Evolutionary conservation across 768 basidiomycete genomes (phyloP).

Genomic region (Macrolepiota albuminosa): DNA sequence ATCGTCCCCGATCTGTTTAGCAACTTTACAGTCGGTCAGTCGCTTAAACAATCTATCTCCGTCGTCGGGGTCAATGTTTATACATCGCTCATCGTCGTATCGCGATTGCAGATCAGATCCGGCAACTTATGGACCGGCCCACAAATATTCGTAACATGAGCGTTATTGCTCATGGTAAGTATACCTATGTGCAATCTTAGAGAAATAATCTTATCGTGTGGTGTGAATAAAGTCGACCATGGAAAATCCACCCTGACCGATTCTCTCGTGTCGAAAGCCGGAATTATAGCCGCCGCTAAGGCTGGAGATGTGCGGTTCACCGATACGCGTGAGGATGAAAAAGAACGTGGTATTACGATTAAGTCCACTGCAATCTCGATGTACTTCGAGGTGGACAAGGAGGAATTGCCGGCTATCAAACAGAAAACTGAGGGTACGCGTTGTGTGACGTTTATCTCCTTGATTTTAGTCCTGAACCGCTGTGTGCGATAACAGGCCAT

Average conservation of each 20-base stretch:
- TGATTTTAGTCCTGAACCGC: background rate
- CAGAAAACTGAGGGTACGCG: slow-evolving; percentile 88
- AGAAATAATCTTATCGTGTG: slow-evolving; percentile 8
- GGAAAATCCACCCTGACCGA: slow-evolving; percentile 99
- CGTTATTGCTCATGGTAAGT: slow-evolving; percentile 86
- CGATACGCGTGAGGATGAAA: slow-evolving; percentile 96
- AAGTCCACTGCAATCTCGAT: slow-evolving; percentile 99
- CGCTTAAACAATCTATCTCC: slow-evolving; percentile 6
- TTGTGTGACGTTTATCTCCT: background rate
- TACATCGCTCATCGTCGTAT: background rate
- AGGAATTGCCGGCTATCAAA: slow-evolving; percentile 78
- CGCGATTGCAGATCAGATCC: slow-evolving; percentile 67
- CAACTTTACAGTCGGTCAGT: slow-evolving; percentile 87
- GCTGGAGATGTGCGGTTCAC: slow-evolving; percentile 97
- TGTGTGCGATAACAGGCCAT: slow-evolving; percentile 45
- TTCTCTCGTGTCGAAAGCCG: slow-evolving; percentile 97
- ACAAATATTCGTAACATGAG: slow-evolving; percentile 96
- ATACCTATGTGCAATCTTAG: background rate
- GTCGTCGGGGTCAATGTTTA: slow-evolving; percentile 1
- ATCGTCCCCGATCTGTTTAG: slow-evolving; percentile 37
- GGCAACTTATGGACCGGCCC: slow-evolving; percentile 81
- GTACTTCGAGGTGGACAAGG: slow-evolving; percentile 96
- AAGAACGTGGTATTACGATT: slow-evolving; percentile 99
- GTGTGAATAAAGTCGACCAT: slow-evolving; percentile 76
- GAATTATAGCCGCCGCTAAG: slow-evolving; percentile 94